Evolutionary conservation across 768 basidiomycete genomes (phyloP), one percentile per base, ranked within the genome.

Genomic region (Gymnopilus junonius): DNA sequence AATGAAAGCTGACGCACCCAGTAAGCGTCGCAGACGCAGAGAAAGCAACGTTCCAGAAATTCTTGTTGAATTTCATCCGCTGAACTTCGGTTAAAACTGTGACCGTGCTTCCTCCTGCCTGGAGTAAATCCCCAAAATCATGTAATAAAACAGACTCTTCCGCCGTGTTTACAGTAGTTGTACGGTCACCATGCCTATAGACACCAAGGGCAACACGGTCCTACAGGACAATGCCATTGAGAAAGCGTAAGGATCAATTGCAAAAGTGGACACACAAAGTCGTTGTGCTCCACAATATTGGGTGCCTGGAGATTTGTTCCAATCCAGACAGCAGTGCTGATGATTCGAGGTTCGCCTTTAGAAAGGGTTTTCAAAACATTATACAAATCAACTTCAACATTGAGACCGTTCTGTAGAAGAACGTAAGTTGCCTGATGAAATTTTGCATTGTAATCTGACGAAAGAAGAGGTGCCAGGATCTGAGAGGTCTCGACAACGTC

Each of bases 371-470:
- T 77, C 11, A 86, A 59, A 1, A 87, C 81, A 10, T 82, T 68
- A 70, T 90, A 89, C 21, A 92, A 77, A 59, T 90, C 89, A 34
- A 73, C 77, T 70, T 93, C 92, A 11, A 91, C 86, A 37, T 85
- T 85, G 3, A 94, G 75, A 6, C 91, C 91, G 70, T 93, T 93
- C 78, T 93, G 87, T 51, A 89, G 66, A 12, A 91, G 71, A 2
- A 88, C 85, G 69, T 87, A 88, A 1, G 80, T 83, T 1, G 88
- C 88, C 67, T 88, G 86, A 4, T 78, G 65, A 63, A 80, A 76
- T 46, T 69, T 69, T 32, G 82, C 78, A 51, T 76, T 67, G 75
- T 87, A 86, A 23, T 82, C 75, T 1, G 75, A 43, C 3, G 80
- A 79, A 46, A 93, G 72, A 37, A 92, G 71, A 6, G 88, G 84